A percentile compares a stretch with the other conserved stretches of the same genome.
These are phyloP conservation scores for Citrus unshiu DNA, from an alignment of 345 rosid genomes.

Conservation along the genomic window DNA sequence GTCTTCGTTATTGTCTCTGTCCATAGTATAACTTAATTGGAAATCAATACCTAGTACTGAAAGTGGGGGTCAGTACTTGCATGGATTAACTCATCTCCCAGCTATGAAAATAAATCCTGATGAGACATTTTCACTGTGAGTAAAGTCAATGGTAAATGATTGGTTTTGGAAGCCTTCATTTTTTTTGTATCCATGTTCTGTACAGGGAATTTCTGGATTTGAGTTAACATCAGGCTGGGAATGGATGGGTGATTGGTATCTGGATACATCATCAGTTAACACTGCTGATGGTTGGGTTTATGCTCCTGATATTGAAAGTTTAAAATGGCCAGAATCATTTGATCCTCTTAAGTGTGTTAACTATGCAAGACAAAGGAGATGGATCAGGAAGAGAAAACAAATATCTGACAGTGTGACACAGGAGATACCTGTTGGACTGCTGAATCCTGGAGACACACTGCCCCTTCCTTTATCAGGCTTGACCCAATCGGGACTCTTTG, in stretches of 20 bases:
- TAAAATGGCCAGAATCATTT: constrained; percentile 56
- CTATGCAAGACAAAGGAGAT: constrained; percentile 62
- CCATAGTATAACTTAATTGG: background rate
- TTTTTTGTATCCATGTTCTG: constrained; percentile 5
- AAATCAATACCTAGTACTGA: background rate
- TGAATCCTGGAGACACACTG: constrained; percentile 65
- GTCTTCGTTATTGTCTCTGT: background rate
- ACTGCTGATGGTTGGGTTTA: constrained; percentile 65
- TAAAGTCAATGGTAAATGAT: background rate
- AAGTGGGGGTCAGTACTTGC: background rate
- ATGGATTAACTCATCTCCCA: background rate
- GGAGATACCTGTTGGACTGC: constrained; percentile 55
- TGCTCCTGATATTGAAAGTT: constrained; percentile 53
- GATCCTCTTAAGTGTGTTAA: constrained; percentile 39
- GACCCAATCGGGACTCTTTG: constrained; percentile 55
- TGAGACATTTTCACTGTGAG: background rate
- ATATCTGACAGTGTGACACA: constrained; percentile 24
- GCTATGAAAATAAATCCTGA: background rate
- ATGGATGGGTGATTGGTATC: constrained; percentile 58
- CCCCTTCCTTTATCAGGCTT: constrained; percentile 76
- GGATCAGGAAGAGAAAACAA: constrained; percentile 51
- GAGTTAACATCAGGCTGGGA: constrained; percentile 49
- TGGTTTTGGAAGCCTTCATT: background rate
- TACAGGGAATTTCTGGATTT: constrained; percentile 31
- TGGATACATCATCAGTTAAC: constrained; percentile 42